Percentiles rank a stretch among this genome's conserved stretches.
Conservation (phyloP, 2,329 filamentous ascomycete genomes). For the Phialophora chinensis region DNA sequence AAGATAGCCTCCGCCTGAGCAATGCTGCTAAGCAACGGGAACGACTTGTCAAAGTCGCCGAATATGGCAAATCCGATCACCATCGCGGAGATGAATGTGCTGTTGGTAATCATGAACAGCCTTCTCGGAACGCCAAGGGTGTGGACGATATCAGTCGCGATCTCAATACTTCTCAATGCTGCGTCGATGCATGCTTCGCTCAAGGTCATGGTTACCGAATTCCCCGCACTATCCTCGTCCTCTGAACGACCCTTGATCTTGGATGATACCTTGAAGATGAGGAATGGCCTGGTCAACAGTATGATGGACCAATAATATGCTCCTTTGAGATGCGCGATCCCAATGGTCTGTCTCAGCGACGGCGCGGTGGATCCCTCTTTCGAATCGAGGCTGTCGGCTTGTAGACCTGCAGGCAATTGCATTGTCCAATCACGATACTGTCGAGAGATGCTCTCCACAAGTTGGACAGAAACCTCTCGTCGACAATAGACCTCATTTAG, state of each 20-base stretch:
- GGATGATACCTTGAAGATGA: conserved; percentile 57
- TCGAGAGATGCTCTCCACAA: conserved; percentile 51
- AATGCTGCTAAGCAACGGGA: conserved; percentile 40
- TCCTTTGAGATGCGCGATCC: conserved; percentile 57
- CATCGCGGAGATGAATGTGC: conserved; percentile 38
- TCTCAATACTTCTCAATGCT: conserved; percentile 45
- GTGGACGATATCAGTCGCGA: conserved; percentile 39
- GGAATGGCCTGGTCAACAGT: conserved; percentile 59
- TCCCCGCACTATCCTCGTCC: conserved; percentile 29
- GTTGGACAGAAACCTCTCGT: conserved; percentile 50
- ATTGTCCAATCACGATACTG: conserved; percentile 52
- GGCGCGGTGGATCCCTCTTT: conserved; percentile 41
- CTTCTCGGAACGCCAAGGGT: conserved; percentile 37
- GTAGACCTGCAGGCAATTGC: conserved; percentile 52
- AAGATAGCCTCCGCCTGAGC: conserved; percentile 38
- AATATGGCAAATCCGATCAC: conserved; percentile 41
- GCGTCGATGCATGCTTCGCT: conserved; percentile 53
- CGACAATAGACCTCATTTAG: conserved; percentile 52
- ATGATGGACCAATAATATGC: conserved; percentile 63
- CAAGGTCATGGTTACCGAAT: conserved; percentile 38
- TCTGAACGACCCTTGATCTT: conserved; percentile 35
- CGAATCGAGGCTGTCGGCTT: conserved; percentile 52
- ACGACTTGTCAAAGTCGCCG: conserved; percentile 40
- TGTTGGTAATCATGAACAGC: conserved; percentile 39
- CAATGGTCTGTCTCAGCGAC: conserved; percentile 47